Evolutionary conservation across 768 basidiomycete genomes (phyloP).

Genomic region (Termitomyces sp.): DNA sequence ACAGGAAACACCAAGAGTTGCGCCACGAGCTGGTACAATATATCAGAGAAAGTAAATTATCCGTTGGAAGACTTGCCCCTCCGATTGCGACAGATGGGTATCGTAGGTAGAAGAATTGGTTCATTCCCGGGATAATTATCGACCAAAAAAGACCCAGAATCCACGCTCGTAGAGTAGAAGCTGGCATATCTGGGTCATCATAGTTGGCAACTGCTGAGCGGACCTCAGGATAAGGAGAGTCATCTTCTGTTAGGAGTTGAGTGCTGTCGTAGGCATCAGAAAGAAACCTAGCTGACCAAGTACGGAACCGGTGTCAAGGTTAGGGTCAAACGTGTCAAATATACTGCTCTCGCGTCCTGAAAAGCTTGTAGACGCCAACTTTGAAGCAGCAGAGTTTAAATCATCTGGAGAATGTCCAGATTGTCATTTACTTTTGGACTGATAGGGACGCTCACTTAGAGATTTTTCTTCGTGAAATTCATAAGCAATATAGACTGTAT

Average conservation of each 20-base stretch:
- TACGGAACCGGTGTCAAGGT: conserved; percentile 25
- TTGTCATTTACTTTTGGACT: neutral
- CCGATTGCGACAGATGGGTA: conserved; percentile 60
- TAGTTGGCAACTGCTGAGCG: conserved; percentile 71
- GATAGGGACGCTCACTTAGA: conserved; percentile 16
- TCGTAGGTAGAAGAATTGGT: conserved; percentile 74
- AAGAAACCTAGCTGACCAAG: conserved; percentile 6
- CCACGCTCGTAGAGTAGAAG: conserved; percentile 55
- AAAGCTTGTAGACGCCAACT: conserved; percentile 19
- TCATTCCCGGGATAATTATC: conserved; percentile 62
- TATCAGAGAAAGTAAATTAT: neutral
- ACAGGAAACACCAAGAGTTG: conserved; percentile 67
- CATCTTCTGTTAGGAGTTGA: conserved; percentile 37
- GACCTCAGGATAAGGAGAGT: conserved; percentile 84
- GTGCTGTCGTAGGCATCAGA: neutral
- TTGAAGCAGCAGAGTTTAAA: conserved; percentile 15
- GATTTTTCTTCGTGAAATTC: conserved; percentile 25
- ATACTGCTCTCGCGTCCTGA: conserved; percentile 21
- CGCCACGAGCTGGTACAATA: conserved; percentile 45
- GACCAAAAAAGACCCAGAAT: conserved; percentile 51
- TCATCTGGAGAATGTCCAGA: conserved; percentile 9
- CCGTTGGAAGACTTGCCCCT: conserved; percentile 28
- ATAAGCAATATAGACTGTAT: conserved; percentile 18
- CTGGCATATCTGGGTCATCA: conserved; percentile 63
- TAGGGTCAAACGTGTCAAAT: conserved; percentile 29